A percentile compares a stretch with the other conserved stretches of the same genome.
phyloP scores from a whole-genome alignment of 2,329 filamentous ascomycete genomes.

The Lecanicillium sp. region DNA sequence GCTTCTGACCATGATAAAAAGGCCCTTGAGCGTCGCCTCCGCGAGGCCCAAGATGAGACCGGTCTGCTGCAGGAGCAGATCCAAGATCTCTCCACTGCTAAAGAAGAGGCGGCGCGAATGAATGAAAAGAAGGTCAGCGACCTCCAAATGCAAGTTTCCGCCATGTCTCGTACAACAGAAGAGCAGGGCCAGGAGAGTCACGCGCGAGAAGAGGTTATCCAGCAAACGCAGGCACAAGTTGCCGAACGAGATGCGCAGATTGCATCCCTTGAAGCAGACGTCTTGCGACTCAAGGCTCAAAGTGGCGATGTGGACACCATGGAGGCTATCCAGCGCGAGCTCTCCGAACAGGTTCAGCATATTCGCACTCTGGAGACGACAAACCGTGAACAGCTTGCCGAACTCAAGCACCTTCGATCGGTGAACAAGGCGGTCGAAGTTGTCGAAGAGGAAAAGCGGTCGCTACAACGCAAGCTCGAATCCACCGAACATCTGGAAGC shows the following conservation, averaged over 20 bases:
- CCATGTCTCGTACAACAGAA: constrained; percentile 38
- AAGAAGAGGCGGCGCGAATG: constrained; percentile 61
- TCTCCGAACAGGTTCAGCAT: constrained; percentile 87
- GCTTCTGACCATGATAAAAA: constrained; percentile 47
- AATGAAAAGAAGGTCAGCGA: constrained; percentile 46
- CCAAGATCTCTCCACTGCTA: constrained; percentile 57
- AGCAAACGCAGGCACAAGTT: constrained; percentile 57
- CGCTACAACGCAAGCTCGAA: constrained; percentile 68
- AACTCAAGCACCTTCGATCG: constrained; percentile 75
- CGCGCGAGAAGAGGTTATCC: constrained; percentile 46
- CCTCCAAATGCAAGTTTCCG: constrained; percentile 42
- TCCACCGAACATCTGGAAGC: constrained; percentile 64
- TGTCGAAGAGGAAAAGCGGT: constrained; percentile 89
- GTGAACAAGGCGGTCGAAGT: constrained; percentile 82
- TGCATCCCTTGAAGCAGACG: constrained; percentile 71
- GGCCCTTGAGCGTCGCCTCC: constrained; percentile 58
- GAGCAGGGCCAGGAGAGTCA: constrained; percentile 53
- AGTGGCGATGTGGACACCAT: constrained; percentile 82
- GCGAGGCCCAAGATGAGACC: constrained; percentile 67
- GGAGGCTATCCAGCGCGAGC: constrained; percentile 74
- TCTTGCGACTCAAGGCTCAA: constrained; percentile 76
- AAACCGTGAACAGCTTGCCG: constrained; percentile 69
- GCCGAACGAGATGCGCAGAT: constrained; percentile 61
- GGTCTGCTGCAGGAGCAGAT: constrained; percentile 69
- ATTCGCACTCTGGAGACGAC: constrained; percentile 75